A percentile compares a stretch with the other conserved stretches of the same genome.
Conservation (phyloP, 768 basidiomycete species). For the Termitomyces bulborhizus region DNA sequence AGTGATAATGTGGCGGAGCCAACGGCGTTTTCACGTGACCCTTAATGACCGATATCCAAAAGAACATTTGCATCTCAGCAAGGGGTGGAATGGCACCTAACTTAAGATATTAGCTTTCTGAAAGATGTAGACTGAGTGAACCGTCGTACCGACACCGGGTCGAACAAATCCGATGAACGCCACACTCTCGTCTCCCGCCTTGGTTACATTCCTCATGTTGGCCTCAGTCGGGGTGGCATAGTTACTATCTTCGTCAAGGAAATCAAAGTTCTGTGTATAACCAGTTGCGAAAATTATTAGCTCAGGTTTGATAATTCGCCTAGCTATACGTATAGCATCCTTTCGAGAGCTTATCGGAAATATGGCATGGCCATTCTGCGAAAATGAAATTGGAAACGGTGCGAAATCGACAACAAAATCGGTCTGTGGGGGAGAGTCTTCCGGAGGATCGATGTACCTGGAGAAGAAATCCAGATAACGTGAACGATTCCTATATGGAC, state of each 20-base stretch:
- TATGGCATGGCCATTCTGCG: slow-evolving; percentile 33
- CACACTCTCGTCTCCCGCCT: slow-evolving; percentile 36
- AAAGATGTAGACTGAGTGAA: background rate
- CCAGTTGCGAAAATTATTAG: slow-evolving; percentile 45
- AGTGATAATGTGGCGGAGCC: slow-evolving; percentile 43
- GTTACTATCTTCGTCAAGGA: slow-evolving; percentile 28
- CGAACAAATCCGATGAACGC: slow-evolving; percentile 53
- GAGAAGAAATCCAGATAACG: slow-evolving; percentile 38
- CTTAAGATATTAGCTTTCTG: slow-evolving; percentile 8
- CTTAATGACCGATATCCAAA: slow-evolving; percentile 48
- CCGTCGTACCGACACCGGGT: slow-evolving; percentile 43
- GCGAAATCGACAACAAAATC: slow-evolving; percentile 45
- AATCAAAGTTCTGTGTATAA: slow-evolving; percentile 38
- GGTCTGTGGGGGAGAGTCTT: slow-evolving; percentile 39
- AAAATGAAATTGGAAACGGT: slow-evolving; percentile 46
- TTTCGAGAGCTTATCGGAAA: slow-evolving; percentile 38
- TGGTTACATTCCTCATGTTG: slow-evolving; percentile 37
- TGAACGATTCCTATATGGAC: slow-evolving; percentile 43
- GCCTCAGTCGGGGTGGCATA: slow-evolving; percentile 37
- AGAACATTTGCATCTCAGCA: slow-evolving; percentile 54
- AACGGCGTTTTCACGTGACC: slow-evolving; percentile 35
- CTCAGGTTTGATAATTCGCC: slow-evolving; percentile 37
- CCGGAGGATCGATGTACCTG: slow-evolving; percentile 52
- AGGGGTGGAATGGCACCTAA: slow-evolving; percentile 52
- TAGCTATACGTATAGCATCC: slow-evolving; percentile 34